phyloP scores from a whole-genome alignment of 2,329 filamentous ascomycete genomes.

The Monosporascus sp. region DNA sequence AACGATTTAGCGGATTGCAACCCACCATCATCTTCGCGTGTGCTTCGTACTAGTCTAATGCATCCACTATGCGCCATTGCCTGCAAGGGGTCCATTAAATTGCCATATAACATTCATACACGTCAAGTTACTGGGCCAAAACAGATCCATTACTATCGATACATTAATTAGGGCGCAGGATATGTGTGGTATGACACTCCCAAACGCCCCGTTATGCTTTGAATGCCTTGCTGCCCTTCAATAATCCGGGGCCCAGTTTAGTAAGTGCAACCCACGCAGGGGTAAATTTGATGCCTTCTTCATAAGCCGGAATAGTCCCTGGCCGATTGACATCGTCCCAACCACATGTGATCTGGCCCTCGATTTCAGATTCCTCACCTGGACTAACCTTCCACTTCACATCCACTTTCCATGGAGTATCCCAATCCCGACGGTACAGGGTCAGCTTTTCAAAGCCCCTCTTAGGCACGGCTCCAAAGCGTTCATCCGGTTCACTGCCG shows the following conservation, averaged over 20 bases:
- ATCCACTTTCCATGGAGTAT: conserved; percentile 69
- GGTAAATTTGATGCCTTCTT: conserved; percentile 70
- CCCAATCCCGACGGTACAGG: conserved; percentile 80
- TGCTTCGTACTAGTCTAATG: too few species aligned
- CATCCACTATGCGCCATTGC: too few species aligned
- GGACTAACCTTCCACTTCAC: conserved; percentile 54
- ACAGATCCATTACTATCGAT: background rate
- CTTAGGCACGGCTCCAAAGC: conserved; percentile 60
- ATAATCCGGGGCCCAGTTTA: conserved; percentile 72
- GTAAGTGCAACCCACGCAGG: conserved; percentile 76
- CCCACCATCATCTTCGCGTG: too few species aligned
- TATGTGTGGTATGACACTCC: background rate
- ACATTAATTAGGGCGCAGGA: background rate
- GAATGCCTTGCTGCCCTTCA: conserved; percentile 73
- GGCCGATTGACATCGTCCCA: conserved; percentile 80
- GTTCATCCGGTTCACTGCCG: conserved; percentile 52
- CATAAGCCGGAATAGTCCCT: conserved; percentile 73
- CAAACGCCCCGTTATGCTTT: conserved; percentile 34
- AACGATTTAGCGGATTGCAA: background rate
- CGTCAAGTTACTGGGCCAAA: too few species aligned
- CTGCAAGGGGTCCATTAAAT: too few species aligned
- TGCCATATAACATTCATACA: too few species aligned
- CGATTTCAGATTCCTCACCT: conserved; percentile 36
- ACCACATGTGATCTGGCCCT: conserved; percentile 67
- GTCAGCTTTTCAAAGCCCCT: conserved; percentile 63